Evolutionary conservation across 805 yeast species (phyloP).

Genomic region (Cyberlindnera galapagoensis): DNA sequence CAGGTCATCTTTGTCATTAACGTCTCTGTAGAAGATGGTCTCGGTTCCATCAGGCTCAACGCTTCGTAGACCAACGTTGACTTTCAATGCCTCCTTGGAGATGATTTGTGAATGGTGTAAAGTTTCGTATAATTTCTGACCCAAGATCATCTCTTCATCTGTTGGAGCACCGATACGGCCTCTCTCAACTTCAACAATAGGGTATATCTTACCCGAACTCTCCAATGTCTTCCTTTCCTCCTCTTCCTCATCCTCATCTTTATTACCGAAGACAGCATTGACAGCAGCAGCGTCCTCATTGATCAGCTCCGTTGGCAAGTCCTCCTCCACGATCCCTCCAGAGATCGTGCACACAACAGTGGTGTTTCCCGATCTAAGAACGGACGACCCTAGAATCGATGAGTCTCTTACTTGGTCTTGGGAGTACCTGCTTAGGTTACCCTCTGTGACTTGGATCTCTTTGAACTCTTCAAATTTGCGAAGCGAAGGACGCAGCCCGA

Average conservation of each 20-base stretch:
- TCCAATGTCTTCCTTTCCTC: constrained; percentile 21
- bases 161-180: constrained; percentile 79
- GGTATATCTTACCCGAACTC: constrained; percentile 45
- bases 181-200: constrained; percentile 68
- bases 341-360: constrained; percentile 66
- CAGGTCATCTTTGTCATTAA: constrained; percentile 33
- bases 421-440: constrained; percentile 31
- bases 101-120: constrained; percentile 52
- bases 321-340: constrained; percentile 58
- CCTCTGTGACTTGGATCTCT: constrained; percentile 39
- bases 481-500: constrained; percentile 71
- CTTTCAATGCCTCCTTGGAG: constrained; percentile 43
- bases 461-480: constrained; percentile 71
- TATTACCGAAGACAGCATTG: constrained; percentile 27
- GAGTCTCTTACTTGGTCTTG: constrained; percentile 25
- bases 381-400: constrained; percentile 57
- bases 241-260: constrained; percentile 24
- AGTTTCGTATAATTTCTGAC: constrained; percentile 59
- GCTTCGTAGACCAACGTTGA: constrained; percentile 48
- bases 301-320: constrained; percentile 33
- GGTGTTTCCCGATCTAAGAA: constrained; percentile 65
- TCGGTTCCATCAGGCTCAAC: constrained; percentile 44
- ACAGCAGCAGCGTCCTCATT: constrained; percentile 34
- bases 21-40: constrained; percentile 42
- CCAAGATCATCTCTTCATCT: constrained; percentile 73